Conservation (phyloP, 495 filamentous ascomycete species). For the Corynascus novoguineensis region DNA sequence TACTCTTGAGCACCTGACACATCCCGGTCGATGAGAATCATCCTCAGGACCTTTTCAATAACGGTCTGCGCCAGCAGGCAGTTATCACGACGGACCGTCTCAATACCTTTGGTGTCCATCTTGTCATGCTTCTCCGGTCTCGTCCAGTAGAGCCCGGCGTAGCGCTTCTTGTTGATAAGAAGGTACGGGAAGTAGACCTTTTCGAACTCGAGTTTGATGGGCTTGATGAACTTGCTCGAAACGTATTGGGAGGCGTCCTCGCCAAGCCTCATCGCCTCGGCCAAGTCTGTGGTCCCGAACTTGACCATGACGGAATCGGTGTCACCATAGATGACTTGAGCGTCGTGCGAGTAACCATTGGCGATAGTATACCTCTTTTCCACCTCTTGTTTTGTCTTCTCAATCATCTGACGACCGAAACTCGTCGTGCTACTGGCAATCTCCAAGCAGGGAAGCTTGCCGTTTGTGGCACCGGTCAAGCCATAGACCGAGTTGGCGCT, state of each 20-base stretch:
- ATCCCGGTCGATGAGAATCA: conserved; percentile 91
- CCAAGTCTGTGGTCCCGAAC: conserved; percentile 80
- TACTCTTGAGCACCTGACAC: conserved; percentile 88
- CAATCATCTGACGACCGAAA: conserved; percentile 98
- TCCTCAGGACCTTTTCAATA: conserved; percentile 92
- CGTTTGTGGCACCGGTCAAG: conserved; percentile 90
- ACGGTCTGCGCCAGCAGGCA: conserved; percentile 92
- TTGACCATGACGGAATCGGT: conserved; percentile 99
- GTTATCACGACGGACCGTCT: conserved; percentile 95
- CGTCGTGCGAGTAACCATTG: conserved; percentile 91
- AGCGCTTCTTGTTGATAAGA: conserved; percentile 99
- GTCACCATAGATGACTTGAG: conserved; percentile 96
- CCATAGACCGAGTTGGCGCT: conserved; percentile 98
- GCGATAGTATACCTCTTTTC: conserved; percentile 82
- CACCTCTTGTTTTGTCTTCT: conserved; percentile 90
- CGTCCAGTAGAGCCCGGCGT: conserved; percentile 96
- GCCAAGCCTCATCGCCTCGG: conserved; percentile 87
- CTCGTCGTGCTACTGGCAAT: conserved; percentile 95
- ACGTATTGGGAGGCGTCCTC: conserved; percentile 84
- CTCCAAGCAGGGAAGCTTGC: conserved; percentile 89
- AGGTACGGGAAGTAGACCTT: conserved; percentile 99
- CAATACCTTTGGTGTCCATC: conserved; percentile 99
- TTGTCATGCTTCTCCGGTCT: conserved; percentile 93
- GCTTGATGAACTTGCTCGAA: conserved; percentile 84
- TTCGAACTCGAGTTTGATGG: conserved; percentile 98